Evolutionary conservation across 2,329 filamentous ascomycete species (phyloP).

Genomic region (Cytospora piceae): DNA sequence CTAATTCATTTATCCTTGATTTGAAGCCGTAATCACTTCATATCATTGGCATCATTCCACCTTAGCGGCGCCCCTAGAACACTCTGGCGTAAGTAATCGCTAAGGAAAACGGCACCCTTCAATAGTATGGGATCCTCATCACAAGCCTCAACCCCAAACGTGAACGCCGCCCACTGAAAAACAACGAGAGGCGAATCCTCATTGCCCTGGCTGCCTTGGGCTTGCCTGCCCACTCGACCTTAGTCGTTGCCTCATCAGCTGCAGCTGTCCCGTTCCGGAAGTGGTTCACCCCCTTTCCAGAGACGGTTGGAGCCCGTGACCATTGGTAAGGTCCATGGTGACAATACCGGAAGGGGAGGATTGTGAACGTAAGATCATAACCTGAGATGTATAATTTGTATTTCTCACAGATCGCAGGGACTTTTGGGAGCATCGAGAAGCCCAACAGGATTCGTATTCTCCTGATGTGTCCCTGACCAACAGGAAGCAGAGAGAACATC

Average conservation of each 20-base stretch:
- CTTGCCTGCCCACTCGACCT: constrained; percentile 2
- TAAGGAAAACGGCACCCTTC: constrained; percentile 14
- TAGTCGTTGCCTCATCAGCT: constrained; percentile 18
- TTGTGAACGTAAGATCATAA: neutral
- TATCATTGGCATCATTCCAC: neutral
- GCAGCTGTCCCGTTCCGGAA: constrained; percentile 23
- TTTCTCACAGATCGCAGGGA: too few relatives aligned
- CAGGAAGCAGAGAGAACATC: neutral
- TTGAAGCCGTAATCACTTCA: neutral
- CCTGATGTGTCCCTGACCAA: too few relatives aligned
- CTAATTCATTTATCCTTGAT: neutral
- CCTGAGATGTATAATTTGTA: too few relatives aligned
- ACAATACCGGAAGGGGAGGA: neutral
- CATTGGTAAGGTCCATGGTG: neutral
- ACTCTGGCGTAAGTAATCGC: constrained; percentile 8
- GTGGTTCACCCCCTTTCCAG: neutral
- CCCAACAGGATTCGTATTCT: too few relatives aligned
- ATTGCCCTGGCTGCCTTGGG: neutral
- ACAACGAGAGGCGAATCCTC: neutral
- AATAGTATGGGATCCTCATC: constrained; percentile 7
- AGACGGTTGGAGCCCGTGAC: neutral
- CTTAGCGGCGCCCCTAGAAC: constrained; percentile 15
- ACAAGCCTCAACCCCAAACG: neutral
- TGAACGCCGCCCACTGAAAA: too few relatives aligned
- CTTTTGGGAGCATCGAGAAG: too few relatives aligned